Base-by-base conservation (phyloP, 2,329 filamentous ascomycete genomes). In the Aspergillus spinulosporus region DNA sequence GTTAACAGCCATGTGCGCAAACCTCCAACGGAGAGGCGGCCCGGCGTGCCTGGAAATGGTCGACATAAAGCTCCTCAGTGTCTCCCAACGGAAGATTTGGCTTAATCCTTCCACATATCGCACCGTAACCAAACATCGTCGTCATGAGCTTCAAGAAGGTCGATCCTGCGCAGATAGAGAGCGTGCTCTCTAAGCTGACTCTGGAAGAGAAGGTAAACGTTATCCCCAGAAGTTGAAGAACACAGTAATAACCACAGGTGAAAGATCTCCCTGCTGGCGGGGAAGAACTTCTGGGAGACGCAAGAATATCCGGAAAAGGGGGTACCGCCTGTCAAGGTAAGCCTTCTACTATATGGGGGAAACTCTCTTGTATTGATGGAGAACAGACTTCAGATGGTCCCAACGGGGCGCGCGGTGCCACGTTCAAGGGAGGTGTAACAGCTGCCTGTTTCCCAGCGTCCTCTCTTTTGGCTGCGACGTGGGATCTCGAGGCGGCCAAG, bases 391-490 rank as follows among this genome's bases (percentile, higher is more conserved):
- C 53, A 3, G 53, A 56, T n/a, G 53, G 53, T 5, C 53, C 53
- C 14, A 56, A 56, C 32, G 53, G 53, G 11, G 53, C 53, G 14
- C 47, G 53, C 31, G 53, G 53, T 31, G 53, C 53, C 15, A 45
- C 40, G 4, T 56, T 56, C 42, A 56, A 56, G 15, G 53, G 39
- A 7, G 53, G 53, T 6, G 26, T 28, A 12, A 56, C 53, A 8
- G 40, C 47, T 40, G 53, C 53, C 14, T 56, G 53, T 6, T 56
- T 56, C 21, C 53, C 53, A 6, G 53, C 53, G 15, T 56, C 53
- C 4, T 50, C 29, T 21, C 36, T 51, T 8, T 48, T 56, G 14
- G 53, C 53, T 15, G 29, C 53, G 7, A 56, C 53, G 1, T 56
- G 47, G 47, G 53, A 56, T 32, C 14, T 50, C 14, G 53, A 51